phyloP scores from a whole-genome alignment of 768 basidiomycete species.

The Hypsizygus marmoreus region DNA sequence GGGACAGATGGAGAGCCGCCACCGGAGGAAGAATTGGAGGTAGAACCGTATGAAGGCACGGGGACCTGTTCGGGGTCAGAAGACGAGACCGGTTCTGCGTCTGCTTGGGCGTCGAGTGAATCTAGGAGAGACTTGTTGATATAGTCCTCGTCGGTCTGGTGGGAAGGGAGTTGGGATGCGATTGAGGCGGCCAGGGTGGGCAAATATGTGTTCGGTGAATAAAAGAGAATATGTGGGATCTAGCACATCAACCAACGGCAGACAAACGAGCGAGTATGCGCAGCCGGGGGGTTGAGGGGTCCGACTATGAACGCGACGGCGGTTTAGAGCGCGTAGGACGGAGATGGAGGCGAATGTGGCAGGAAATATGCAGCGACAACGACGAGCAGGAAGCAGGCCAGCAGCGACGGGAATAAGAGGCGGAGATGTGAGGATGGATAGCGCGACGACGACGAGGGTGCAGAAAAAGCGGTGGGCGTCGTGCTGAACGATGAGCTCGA shows the following conservation, averaged over 20 bases:
- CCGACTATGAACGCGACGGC: conserved; percentile 14
- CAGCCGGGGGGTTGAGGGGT: conserved; percentile 10
- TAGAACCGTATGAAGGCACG: conserved; percentile 46
- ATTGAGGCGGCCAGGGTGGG: conserved; percentile 56
- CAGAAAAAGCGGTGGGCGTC: conserved; percentile 22
- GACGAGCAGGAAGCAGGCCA: conserved; percentile 15
- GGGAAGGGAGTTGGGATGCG: conserved; percentile 38
- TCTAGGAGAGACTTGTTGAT: conserved; percentile 86
- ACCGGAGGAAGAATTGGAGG: conserved; percentile 53
- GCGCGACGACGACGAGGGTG: conserved; percentile 21
- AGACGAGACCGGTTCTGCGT: conserved; percentile 67
- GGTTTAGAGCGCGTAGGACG: conserved; percentile 25
- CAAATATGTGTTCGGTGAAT: conserved; percentile 24
- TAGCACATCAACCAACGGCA: conserved; percentile 34
- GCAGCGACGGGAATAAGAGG: conserved; percentile 10
- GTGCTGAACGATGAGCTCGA: conserved; percentile 32
- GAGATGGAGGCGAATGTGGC: conserved; percentile 16
- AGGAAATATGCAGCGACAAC: conserved; percentile 14
- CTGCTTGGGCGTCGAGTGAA: conserved; percentile 81
- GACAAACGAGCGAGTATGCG: conserved; percentile 15
- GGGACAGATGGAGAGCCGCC: conserved; percentile 54
- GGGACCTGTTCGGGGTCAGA: conserved; percentile 54
- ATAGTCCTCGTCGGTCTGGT: conserved; percentile 71
- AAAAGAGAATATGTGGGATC: conserved; percentile 16
- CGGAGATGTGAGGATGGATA: conserved; percentile 12